phyloP scores from a whole-genome alignment of 1,284 basidiomycete genomes.

The Trichosporon ovoides region DNA sequence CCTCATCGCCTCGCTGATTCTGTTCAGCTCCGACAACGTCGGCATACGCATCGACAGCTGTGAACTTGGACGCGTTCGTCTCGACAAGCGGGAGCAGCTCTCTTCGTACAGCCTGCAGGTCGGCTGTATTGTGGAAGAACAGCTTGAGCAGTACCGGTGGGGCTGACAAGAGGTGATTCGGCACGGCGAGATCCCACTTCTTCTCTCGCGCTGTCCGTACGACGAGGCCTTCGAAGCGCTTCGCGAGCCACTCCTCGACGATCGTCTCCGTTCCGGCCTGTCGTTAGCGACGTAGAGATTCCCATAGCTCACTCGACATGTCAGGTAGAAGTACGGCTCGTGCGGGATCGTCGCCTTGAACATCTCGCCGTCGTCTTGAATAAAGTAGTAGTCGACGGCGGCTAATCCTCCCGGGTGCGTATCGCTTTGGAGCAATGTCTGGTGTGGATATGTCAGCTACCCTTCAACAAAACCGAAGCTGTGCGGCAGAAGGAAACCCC shows the following conservation, averaged over 20 bases:
- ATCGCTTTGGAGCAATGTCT: slow-evolving; percentile 81
- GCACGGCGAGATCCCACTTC: slow-evolving; percentile 91
- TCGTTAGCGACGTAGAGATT: too few species aligned
- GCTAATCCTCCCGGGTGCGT: slow-evolving; percentile 74
- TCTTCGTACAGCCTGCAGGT: slow-evolving; percentile 78
- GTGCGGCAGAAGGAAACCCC: slow-evolving; percentile 14
- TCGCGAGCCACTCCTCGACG: slow-evolving; percentile 93
- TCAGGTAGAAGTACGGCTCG: slow-evolving; percentile 91
- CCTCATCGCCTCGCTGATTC: slow-evolving; percentile 51
- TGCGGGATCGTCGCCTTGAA: slow-evolving; percentile 92
- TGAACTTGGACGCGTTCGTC: slow-evolving; percentile 83
- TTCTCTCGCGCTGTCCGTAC: slow-evolving; percentile 69
- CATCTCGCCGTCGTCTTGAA: slow-evolving; percentile 91
- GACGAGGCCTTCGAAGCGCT: slow-evolving; percentile 85
- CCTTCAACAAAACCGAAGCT: neutral
- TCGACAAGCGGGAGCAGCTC: slow-evolving; percentile 86
- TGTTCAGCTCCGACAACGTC: slow-evolving; percentile 81
- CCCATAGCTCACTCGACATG: slow-evolving; percentile 67
- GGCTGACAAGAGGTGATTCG: slow-evolving; percentile 93
- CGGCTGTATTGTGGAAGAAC: slow-evolving; percentile 86
- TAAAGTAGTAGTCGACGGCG: slow-evolving; percentile 95
- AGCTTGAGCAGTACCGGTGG: slow-evolving; percentile 84
- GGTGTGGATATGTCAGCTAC: slow-evolving; percentile 8
- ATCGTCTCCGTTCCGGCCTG: slow-evolving; percentile 80
- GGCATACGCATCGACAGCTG: slow-evolving; percentile 95